phyloP scores from a whole-genome alignment of 768 basidiomycete species.

The button mushroom (Agaricus bisporus) region DNA sequence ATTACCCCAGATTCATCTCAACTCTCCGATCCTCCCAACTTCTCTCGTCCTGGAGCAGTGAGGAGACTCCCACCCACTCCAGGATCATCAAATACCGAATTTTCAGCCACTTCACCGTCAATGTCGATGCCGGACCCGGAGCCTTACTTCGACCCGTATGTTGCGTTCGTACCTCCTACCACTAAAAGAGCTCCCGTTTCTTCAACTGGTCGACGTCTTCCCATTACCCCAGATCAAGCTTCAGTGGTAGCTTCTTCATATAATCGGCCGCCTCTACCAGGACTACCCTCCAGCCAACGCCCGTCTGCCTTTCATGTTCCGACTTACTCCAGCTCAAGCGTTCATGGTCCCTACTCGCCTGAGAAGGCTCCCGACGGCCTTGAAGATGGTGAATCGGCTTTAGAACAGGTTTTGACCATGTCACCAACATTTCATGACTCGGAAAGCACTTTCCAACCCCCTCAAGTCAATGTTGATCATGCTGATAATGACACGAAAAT shows the following conservation, averaged over 20 bases:
- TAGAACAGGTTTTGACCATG: background rate
- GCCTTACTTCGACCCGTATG: conserved; percentile 24
- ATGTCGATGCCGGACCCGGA: conserved; percentile 47
- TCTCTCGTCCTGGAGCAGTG: background rate
- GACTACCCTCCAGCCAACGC: conserved; percentile 16
- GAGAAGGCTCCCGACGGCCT: conserved; percentile 2
- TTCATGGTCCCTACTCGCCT: background rate
- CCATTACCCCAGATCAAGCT: conserved; percentile 16
- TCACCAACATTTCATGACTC: conserved; percentile 7
- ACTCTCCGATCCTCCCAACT: background rate
- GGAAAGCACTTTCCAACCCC: conserved; percentile 11
- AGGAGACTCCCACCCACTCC: conserved; percentile 42
- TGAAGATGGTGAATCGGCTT: background rate
- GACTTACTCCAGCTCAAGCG: conserved; percentile 1
- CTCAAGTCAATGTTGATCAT: conserved; percentile 14
- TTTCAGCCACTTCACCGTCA: conserved; percentile 19
- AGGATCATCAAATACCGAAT: conserved; percentile 23
- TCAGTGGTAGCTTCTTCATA: background rate
- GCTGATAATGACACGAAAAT: conserved; percentile 9
- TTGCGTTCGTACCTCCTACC: conserved; percentile 9
- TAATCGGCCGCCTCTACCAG: conserved; percentile 12
- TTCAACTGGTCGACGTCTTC: conserved; percentile 22
- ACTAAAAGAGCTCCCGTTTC: conserved; percentile 21
- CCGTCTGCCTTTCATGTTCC: conserved; percentile 8
- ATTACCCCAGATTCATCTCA: conserved; percentile 6